Evolutionary conservation across 495 filamentous ascomycete genomes (phyloP), one percentile per base, ranked within the genome.

Genomic region (Aspergillus olivimuriae): DNA sequence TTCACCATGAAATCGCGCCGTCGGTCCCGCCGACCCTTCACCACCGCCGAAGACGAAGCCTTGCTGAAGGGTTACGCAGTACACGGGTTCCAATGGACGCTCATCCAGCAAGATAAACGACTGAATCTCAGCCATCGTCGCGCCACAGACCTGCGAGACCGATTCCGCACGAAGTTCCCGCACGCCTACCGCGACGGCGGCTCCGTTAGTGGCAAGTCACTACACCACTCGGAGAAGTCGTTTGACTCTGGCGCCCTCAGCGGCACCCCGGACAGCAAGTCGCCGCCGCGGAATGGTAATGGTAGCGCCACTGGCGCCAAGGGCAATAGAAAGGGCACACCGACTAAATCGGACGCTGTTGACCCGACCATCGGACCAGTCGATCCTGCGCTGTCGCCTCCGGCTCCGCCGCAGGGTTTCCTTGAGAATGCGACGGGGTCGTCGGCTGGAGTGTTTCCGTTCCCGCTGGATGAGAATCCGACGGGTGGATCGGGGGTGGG

Each of bases 71-170:
- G 89, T 7, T 87, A 86, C 43, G 69, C 82, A 16, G 65, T 76
- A 17, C 80, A 94, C 48, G 89, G 89, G 1, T 81, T 85, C 33
- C 72, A 81, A 16, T 95, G 89, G 89, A 84, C 84, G 15, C 72
- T 76, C 23, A 94, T 95, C 19, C 81, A 83, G 50, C 73, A 82
- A 37, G 87, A 94, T 52, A 64, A 74, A 9, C 69, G 72, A 12
- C 75, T 90, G 37, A 74, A 81, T 15, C 68, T 95, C 9, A 62
- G 70, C 7, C 77, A 70, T 52, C 76, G 89, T 43, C 76, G 79
- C 28, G 78, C 87, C 2, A 89, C 86, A 4, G 87, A 95, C 55
- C 66, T 95, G 10, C 72, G 89, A 37, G 89, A 95, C 61, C 74
- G 88, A 5, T 83, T 94, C 41, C 75, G 89, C 15, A 89, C 85